A percentile compares a stretch with the other conserved stretches of the same genome.
Conservation (phyloP, 805 yeast genomes). For the Zygotorulaspora danielsina region DNA sequence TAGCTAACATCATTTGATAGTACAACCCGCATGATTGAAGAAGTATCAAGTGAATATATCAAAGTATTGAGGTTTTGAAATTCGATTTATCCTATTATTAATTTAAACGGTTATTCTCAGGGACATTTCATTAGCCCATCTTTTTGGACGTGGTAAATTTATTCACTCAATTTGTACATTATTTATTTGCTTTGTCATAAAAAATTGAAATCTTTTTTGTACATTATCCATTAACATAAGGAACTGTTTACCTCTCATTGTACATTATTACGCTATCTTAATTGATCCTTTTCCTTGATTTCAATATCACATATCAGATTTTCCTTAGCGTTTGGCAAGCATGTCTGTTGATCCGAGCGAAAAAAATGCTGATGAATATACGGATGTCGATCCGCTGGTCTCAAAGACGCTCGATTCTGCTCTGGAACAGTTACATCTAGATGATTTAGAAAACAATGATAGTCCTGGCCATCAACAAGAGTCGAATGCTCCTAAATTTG, state of each 20-base stretch:
- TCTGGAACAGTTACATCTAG: constrained; percentile 32
- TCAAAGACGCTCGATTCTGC: constrained; percentile 32
- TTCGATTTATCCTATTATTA: no score
- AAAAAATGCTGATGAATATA: constrained; percentile 8
- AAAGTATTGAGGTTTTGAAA: background rate
- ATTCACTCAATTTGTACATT: constrained; percentile 12
- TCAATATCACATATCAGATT: background rate
- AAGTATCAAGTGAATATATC: no score
- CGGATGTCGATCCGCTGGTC: constrained; percentile 25
- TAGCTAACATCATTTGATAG: background rate
- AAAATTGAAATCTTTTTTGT: background rate
- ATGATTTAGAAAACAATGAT: constrained; percentile 20
- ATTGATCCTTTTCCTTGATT: no score
- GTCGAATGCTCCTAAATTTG: constrained; percentile 1
- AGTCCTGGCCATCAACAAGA: constrained; percentile 4
- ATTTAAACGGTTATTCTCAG: no score
- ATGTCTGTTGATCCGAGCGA: constrained; percentile 16
- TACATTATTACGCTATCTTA: background rate
- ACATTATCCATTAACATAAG: background rate
- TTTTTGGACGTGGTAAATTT: constrained; percentile 6
- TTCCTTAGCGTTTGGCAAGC: constrained; percentile 1
- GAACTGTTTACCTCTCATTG: background rate
- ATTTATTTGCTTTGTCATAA: constrained; percentile 7
- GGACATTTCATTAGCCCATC: background rate
- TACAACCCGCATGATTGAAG: no score